phyloP scores from a whole-genome alignment of 805 yeast genomes.

The Soucietia sequanensis region DNA sequence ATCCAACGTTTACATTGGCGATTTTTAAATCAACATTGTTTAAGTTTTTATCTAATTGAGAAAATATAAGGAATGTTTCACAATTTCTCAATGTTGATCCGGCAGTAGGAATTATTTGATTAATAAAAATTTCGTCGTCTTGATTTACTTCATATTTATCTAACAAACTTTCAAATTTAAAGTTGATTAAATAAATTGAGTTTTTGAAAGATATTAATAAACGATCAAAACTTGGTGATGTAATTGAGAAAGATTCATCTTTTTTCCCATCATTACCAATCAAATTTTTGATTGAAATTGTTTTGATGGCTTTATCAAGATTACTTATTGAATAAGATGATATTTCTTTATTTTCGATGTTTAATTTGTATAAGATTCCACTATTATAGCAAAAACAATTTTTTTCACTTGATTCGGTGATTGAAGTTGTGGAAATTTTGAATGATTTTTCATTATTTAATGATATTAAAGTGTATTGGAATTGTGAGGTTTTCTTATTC shows the following conservation, averaged over 20 bases:
- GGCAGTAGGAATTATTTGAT: conserved; percentile 31
- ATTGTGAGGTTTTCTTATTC: conserved; percentile 2
- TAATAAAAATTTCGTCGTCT: conserved; percentile 25
- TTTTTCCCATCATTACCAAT: conserved; percentile 6
- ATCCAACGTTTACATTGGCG: conserved; percentile 58
- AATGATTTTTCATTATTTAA: conserved; percentile 18
- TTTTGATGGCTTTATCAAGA: conserved; percentile 15
- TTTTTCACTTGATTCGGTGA: conserved; percentile 1
- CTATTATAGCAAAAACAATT: conserved; percentile 20
- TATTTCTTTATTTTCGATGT: conserved; percentile 13
- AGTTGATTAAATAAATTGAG: conserved; percentile 44
- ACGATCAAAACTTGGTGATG: conserved; percentile 45
- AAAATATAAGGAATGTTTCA: conserved; percentile 41
- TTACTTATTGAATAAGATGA: conserved; percentile 21
- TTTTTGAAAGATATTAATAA: conserved; percentile 41
- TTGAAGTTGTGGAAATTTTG: conserved; percentile 18
- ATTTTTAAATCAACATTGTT: conserved; percentile 44
- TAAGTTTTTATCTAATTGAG: conserved; percentile 41
- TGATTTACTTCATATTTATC: conserved; percentile 20
- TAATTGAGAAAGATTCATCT: conserved; percentile 24
- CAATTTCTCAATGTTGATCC: conserved; percentile 44
- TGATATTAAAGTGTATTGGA: conserved; percentile 24
- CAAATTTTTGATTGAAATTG: conserved; percentile 19
- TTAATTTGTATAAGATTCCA: conserved; percentile 25
- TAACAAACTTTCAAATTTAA: conserved; percentile 42